Evolutionary conservation across 768 basidiomycete genomes (phyloP).

Genomic region (Psilocybe azurescens): DNA sequence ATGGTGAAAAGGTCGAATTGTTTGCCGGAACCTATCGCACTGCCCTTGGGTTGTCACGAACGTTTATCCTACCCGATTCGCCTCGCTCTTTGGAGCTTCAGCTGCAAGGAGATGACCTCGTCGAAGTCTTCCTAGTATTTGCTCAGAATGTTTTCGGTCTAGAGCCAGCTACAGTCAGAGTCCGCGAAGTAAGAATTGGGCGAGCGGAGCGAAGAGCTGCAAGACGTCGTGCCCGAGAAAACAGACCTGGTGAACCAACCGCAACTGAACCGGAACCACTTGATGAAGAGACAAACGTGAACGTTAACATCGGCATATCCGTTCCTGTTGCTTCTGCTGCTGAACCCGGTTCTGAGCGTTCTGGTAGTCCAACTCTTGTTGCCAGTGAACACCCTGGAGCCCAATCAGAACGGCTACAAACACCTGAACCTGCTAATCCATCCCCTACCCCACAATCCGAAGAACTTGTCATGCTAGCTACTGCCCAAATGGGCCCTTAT

Average conservation of each 20-base stretch:
- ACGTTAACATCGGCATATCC: constrained; percentile 67
- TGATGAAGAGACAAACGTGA: constrained; percentile 63
- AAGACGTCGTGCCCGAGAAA: constrained; percentile 77
- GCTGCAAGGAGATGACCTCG: constrained; percentile 90
- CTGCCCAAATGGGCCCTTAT: constrained; percentile 80
- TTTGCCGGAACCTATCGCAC: constrained; percentile 92
- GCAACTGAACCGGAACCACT: constrained; percentile 49
- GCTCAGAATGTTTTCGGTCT: constrained; percentile 91
- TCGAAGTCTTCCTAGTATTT: constrained; percentile 91
- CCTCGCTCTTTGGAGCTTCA: constrained; percentile 87
- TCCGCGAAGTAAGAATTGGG: constrained; percentile 92
- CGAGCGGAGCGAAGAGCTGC: constrained; percentile 88
- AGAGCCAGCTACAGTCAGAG: constrained; percentile 91
- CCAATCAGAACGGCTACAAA: constrained; percentile 31
- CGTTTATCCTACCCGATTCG: constrained; percentile 91
- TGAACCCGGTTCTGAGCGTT: constrained; percentile 37
- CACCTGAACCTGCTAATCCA: constrained; percentile 40
- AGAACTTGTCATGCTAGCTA: constrained; percentile 70
- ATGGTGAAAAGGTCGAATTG: constrained; percentile 91
- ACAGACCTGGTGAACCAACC: constrained; percentile 54
- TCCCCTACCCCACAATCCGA: constrained; percentile 54
- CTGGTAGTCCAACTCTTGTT: constrained; percentile 44
- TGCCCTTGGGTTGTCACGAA: constrained; percentile 89
- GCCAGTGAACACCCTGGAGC: constrained; percentile 48
- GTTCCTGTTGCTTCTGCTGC: constrained; percentile 47